Percentiles rank a stretch among this genome's conserved stretches.
Evolutionary conservation across 177 flowering plant species (phyloP).

Genomic region (Vitis hybrid): DNA sequence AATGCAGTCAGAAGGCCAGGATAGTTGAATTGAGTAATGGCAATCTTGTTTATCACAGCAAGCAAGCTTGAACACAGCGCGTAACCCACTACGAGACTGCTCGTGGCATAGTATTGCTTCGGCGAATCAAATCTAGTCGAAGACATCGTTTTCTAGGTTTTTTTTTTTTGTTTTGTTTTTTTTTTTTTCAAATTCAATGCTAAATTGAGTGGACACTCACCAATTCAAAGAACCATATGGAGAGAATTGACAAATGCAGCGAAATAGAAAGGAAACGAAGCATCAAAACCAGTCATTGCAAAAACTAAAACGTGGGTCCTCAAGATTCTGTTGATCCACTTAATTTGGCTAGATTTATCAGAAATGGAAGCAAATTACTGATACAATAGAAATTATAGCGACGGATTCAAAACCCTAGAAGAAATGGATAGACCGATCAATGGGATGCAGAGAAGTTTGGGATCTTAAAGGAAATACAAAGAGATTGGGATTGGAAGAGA

Average conservation of each 20-base stretch:
- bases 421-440: too few species aligned
- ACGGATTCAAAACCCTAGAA: neutral
- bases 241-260: neutral
- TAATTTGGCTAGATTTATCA: neutral
- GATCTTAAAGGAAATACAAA: neutral
- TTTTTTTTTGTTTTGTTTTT: too few species aligned
- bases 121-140: slow-evolving; percentile 40
- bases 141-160: slow-evolving; percentile 37
- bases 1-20: slow-evolving; percentile 92
- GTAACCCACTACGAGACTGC: slow-evolving; percentile 74
- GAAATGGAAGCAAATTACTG: neutral
- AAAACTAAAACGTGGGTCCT: neutral
- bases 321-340: neutral
- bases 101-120: slow-evolving; percentile 67
- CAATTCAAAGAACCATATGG: slow-evolving; percentile 2
- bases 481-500: too few species aligned
- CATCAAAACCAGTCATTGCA: neutral
- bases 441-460: too few species aligned
- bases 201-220: neutral
- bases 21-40: slow-evolving; percentile 83
- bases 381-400: slow-evolving; percentile 1
- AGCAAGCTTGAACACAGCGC: slow-evolving; percentile 90
- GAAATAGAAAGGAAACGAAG: neutral
- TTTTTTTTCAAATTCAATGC: neutral
- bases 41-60: slow-evolving; percentile 89